A percentile compares a stretch with the other conserved stretches of the same genome.
phyloP scores from a whole-genome alignment of 139 green algal species.

The Chlamydomonas schloesseri region DNA sequence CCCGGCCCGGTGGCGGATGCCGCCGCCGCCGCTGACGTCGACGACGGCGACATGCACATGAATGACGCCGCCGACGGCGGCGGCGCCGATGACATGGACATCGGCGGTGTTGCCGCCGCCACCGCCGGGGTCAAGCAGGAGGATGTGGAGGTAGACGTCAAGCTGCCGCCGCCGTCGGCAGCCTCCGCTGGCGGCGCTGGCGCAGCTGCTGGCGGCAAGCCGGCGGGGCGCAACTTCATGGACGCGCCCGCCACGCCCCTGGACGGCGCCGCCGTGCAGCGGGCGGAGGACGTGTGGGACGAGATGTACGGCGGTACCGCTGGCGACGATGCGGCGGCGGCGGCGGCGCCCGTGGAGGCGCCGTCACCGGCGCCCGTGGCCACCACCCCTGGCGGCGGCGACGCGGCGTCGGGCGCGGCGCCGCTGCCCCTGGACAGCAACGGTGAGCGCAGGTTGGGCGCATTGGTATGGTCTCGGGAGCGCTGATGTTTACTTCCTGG shows the following conservation, averaged over 20 bases:
- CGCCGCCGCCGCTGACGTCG: neutral
- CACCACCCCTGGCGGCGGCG: neutral
- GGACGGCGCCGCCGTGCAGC: neutral
- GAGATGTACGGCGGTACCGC: constrained; percentile 55
- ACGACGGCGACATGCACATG: neutral
- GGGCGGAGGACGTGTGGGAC: constrained; percentile 67
- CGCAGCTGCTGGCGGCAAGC: neutral
- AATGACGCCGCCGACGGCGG: neutral
- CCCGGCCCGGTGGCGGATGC: too few species aligned
- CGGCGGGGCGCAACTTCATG: neutral
- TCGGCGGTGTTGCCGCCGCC: neutral
- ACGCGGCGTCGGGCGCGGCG: neutral
- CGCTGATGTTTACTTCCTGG: too few species aligned
- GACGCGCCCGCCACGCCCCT: constrained; percentile 2
- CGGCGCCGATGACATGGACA: neutral
- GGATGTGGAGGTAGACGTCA: too few species aligned
- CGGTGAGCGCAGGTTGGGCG: too few species aligned
- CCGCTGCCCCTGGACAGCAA: constrained; percentile 75
- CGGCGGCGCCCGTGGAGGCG: neutral
- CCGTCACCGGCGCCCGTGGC: neutral
- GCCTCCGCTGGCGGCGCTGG: neutral
- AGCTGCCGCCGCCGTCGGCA: neutral
- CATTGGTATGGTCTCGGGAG: too few species aligned
- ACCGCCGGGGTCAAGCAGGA: neutral
- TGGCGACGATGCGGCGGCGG: neutral